These are phyloP conservation scores for Fusarium mangiferae DNA, from an alignment of 2,329 filamentous ascomycete genomes.

Conservation along the genomic window DNA sequence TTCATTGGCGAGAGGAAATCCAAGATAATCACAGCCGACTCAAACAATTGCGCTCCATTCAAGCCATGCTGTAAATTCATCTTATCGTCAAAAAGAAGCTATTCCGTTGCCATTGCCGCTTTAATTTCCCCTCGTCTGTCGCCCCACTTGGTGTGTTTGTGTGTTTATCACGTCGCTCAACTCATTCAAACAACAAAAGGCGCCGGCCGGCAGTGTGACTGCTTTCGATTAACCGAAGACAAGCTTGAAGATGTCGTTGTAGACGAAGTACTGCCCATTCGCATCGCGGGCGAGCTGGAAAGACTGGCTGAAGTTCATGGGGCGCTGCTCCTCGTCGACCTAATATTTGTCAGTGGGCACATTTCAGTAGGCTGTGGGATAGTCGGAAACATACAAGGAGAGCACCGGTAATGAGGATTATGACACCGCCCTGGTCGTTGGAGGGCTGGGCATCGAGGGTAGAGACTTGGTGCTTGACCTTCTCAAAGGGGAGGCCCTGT, in stretches of 20 bases:
- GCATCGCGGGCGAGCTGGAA: slow-evolving; percentile 84
- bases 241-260: slow-evolving; percentile 95
- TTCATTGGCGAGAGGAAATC: neutral
- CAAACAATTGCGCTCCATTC: slow-evolving; percentile 2
- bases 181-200: slow-evolving; percentile 1
- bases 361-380: neutral
- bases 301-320: slow-evolving; percentile 90
- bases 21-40: slow-evolving; percentile 12
- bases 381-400: slow-evolving; percentile 72
- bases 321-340: slow-evolving; percentile 86
- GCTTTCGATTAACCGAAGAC: slow-evolving; percentile 68
- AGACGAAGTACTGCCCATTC: slow-evolving; percentile 80
- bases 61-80: slow-evolving; percentile 36
- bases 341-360: slow-evolving; percentile 50
- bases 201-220: neutral
- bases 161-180: slow-evolving; percentile 19
- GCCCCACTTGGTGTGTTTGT: slow-evolving; percentile 28
- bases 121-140: slow-evolving; percentile 32
- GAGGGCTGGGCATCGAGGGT: slow-evolving; percentile 88
- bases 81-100: slow-evolving; percentile 38
- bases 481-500: slow-evolving; percentile 81
- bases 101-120: slow-evolving; percentile 26
- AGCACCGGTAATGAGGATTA: slow-evolving; percentile 89
- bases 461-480: slow-evolving; percentile 80
- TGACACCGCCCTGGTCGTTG: slow-evolving; percentile 70